Conservation (phyloP, 1,284 basidiomycete species). For the Puccinia coronata region DNA sequence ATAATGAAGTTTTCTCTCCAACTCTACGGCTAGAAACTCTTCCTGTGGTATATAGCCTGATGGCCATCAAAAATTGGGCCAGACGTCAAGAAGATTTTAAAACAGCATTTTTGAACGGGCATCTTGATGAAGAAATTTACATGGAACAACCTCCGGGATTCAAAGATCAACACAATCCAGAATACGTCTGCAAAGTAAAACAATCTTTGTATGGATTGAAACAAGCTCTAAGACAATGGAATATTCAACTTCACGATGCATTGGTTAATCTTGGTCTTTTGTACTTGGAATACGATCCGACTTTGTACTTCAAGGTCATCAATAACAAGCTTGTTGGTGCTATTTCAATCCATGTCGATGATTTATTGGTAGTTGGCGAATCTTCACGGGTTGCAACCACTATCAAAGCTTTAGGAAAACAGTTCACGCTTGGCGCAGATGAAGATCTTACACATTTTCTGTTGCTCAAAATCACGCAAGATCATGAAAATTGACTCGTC, state of each 20-base stretch:
- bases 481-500: too few species aligned
- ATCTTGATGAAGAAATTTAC: background rate
- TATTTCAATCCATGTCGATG: too few species aligned
- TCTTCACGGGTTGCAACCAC: too few species aligned
- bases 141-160: conserved; percentile 7
- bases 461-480: too few species aligned
- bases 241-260: conserved; percentile 1
- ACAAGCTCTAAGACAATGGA: conserved; percentile 15
- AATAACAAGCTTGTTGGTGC: too few species aligned
- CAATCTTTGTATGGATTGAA: conserved; percentile 2
- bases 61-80: background rate
- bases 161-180: too few species aligned
- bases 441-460: too few species aligned
- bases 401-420: too few species aligned
- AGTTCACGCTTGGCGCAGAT: too few species aligned
- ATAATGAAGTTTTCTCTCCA: conserved; percentile 49
- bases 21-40: conserved; percentile 14
- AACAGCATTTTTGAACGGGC: background rate
- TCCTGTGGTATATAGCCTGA: background rate
- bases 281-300: background rate
- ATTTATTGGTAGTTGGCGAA: too few species aligned
- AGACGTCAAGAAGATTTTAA: conserved; percentile 40
- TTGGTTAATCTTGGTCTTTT: background rate
- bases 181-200: too few species aligned
- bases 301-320: too few species aligned